Evolutionary conservation across 225 moss, liverwort and hornwort species (phyloP), one percentile per base, ranked within the genome.

Genomic region (Physcomitrium patens): DNA sequence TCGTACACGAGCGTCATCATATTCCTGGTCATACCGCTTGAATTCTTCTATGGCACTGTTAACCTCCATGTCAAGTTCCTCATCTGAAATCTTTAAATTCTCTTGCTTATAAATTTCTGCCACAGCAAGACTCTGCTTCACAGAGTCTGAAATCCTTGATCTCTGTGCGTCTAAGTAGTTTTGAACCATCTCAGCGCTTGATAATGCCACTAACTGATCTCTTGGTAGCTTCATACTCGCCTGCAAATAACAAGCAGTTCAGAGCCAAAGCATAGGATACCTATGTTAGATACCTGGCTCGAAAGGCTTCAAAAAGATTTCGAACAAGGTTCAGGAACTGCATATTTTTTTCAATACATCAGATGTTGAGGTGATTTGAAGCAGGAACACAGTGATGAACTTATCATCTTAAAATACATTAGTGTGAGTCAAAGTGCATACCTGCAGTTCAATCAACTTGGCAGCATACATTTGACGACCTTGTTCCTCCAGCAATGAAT

Each of bases 391-490:
- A 62, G 15, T 41, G 16, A 54, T n/a, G 19, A 12, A 45, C 9
- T 60, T 22, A 7, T 24, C 14, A 23, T 8, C 17, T 78, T 48
- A 23, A 1, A 61, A 43, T 37, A 5, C 37, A 23, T 18, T 50
- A 27, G 47, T 69, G 28, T 24, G 68, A 76, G 15, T 24, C 66
- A 65, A 43, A 66, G 16, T 41, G 45, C 51, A 67, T 76, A 94
- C 97, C 91, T 97, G 97, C 75, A 97, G 83, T 85, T 99, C 99
- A 56, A 99, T 89, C 62, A 99, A 76, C 82, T 99, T 99, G 42
- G 99, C 83, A 24, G 91, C 99, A 65, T 99, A 99, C 99, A 99
- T 93, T 86, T 99, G 99, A 67, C 95, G 93, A 60, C 99, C 99
- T 86, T 99, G 99, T 37, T 99, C 99, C 78, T 99, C 99, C 79